These are phyloP conservation scores for Sordariomycetes sp. DNA, from an alignment of 2,329 filamentous ascomycete species.

Conservation along the genomic window DNA sequence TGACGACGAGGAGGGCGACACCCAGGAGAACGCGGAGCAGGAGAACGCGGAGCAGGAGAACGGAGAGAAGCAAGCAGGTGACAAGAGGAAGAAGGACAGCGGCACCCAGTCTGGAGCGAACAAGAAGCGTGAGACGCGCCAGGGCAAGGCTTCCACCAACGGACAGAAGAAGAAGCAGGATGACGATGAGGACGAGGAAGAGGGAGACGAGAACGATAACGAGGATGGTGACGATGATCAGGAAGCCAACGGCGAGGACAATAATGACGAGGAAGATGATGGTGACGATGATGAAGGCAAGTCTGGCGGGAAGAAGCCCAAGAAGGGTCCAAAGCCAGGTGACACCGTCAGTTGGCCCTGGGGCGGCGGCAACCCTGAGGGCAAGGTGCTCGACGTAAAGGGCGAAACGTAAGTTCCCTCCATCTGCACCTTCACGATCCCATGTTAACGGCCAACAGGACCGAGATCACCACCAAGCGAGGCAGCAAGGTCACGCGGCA, in stretches of 20 bases:
- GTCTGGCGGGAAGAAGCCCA: conserved; percentile 14
- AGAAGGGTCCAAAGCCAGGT: conserved; percentile 24
- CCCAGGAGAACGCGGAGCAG: conserved; percentile 3
- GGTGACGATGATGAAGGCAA: conserved; percentile 30
- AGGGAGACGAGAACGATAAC: conserved; percentile 8
- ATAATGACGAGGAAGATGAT: conserved; percentile 51
- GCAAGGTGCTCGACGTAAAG: conserved; percentile 34
- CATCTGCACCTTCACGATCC: background rate
- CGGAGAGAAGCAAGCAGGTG: conserved; percentile 7
- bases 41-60: conserved; percentile 3
- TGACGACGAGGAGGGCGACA: background rate
- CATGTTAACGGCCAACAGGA: conserved; percentile 11
- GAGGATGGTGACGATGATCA: conserved; percentile 12
- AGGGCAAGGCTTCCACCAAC: conserved; percentile 11
- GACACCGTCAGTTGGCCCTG: conserved; percentile 38
- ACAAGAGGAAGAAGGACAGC: conserved; percentile 15
- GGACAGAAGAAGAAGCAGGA: conserved; percentile 13
- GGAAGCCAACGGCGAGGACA: conserved; percentile 22
- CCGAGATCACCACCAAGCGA: conserved; percentile 28
- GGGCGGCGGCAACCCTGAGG: conserved; percentile 31
- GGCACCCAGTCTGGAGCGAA: conserved; percentile 14
- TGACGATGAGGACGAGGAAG: conserved; percentile 18
- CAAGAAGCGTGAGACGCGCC: conserved; percentile 21
- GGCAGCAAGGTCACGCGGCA: conserved; percentile 30
- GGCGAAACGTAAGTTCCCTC: conserved; percentile 23